Percentiles rank a stretch among this genome's conserved stretches.
These are phyloP conservation scores for Rhizoclosmatium sp. DNA, from an alignment of 192 early-diverging fungal genomes.

Conservation along the genomic window DNA sequence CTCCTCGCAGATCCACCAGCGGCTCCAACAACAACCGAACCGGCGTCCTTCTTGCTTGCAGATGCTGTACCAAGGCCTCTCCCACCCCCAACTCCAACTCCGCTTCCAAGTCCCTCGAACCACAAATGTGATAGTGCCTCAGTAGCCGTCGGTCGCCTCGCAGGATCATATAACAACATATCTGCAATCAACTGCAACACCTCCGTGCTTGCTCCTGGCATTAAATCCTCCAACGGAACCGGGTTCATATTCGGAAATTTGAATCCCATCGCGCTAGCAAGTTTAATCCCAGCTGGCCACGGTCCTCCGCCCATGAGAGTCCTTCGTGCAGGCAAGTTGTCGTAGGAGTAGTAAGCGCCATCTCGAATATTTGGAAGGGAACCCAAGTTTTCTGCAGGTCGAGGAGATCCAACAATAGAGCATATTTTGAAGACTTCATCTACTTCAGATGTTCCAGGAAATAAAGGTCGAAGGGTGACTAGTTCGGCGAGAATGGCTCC, in stretches of 20 bases:
- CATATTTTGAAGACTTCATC: slow-evolving; percentile 92
- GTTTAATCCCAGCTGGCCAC: slow-evolving; percentile 59
- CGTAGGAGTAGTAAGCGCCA: neutral
- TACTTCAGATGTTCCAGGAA: slow-evolving; percentile 92
- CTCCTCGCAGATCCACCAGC: slow-evolving; percentile 1
- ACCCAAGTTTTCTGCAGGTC: slow-evolving; percentile 21
- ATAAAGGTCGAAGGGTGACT: slow-evolving; percentile 85
- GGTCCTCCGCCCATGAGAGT: slow-evolving; percentile 50
- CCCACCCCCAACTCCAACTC: neutral
- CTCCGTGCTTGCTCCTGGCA: slow-evolving; percentile 65
- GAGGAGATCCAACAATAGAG: slow-evolving; percentile 79
- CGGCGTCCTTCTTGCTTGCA: neutral
- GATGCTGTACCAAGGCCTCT: neutral
- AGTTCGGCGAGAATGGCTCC: slow-evolving; percentile 93
- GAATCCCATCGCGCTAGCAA: slow-evolving; percentile 61
- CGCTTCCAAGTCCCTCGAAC: slow-evolving; percentile 55
- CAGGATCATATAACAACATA: slow-evolving; percentile 82
- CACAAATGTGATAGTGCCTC: slow-evolving; percentile 74
- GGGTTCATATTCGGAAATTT: slow-evolving; percentile 55
- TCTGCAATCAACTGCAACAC: slow-evolving; percentile 71
- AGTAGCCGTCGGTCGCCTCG: slow-evolving; percentile 72
- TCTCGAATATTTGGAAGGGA: neutral
- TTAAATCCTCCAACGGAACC: slow-evolving; percentile 59
- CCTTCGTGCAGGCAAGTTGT: slow-evolving; percentile 9
- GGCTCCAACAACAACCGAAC: neutral